Evolutionary conservation across 78 protist genomes (phyloP).

Genomic region (Monocercomonoides exilis): DNA sequence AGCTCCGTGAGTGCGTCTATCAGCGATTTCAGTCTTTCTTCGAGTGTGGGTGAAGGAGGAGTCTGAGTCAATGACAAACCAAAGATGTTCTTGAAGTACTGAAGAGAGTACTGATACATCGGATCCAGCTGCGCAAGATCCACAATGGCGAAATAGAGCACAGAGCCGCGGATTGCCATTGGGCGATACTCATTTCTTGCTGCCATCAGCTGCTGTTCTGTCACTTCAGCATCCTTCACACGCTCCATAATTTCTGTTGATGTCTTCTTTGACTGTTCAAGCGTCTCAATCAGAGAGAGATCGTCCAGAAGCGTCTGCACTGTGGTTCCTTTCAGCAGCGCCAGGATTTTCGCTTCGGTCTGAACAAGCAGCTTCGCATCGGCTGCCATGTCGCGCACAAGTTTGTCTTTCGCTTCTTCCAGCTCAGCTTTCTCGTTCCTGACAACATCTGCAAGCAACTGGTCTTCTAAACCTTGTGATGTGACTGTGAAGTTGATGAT

Average conservation of each 20-base stretch:
- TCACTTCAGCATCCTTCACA: constrained; percentile 46
- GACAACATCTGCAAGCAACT: constrained; percentile 59
- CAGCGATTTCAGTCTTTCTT: neutral
- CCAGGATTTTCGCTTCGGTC: constrained; percentile 49
- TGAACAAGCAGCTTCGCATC: constrained; percentile 42
- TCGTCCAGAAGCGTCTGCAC: constrained; percentile 61
- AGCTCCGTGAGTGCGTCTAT: constrained; percentile 12
- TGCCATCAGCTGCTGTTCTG: constrained; percentile 15
- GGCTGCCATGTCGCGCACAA: constrained; percentile 33
- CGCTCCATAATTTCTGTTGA: constrained; percentile 30
- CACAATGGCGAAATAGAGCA: constrained; percentile 59
- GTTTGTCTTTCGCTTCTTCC: constrained; percentile 39
- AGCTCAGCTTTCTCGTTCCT: constrained; percentile 44
- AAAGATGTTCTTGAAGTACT: constrained; percentile 46
- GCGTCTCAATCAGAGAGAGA: constrained; percentile 63
- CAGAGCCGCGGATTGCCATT: constrained; percentile 46
- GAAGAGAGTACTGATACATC: constrained; percentile 62
- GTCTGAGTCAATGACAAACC: constrained; percentile 5
- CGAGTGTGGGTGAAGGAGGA: neutral
- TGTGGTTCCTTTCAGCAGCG: constrained; percentile 20
- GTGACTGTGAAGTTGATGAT: constrained; percentile 75
- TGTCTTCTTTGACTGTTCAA: constrained; percentile 42
- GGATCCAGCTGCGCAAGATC: constrained; percentile 43
- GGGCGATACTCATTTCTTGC: constrained; percentile 48
- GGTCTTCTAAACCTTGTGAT: constrained; percentile 47